These are phyloP conservation scores for Cladobotryum protrusum DNA, from an alignment of 2,329 filamentous ascomycete species.

Conservation along the genomic window DNA sequence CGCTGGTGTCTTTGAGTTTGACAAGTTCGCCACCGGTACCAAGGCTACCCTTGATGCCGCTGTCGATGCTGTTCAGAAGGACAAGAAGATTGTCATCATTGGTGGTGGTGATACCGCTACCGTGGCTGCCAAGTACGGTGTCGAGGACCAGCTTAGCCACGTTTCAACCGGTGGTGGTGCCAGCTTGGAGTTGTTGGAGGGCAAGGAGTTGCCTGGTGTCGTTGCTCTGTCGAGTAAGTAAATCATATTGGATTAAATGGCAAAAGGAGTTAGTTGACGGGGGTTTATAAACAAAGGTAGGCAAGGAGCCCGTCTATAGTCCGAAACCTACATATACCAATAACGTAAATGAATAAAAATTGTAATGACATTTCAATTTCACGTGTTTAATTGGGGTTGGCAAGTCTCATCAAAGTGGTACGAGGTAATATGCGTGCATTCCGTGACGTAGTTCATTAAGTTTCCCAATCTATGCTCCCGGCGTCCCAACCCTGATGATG, in stretches of 20 bases:
- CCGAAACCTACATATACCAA: conserved; percentile 4
- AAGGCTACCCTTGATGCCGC: conserved; percentile 87
- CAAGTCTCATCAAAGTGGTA: no score
- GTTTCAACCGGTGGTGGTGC: conserved; percentile 96
- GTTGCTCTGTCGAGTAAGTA: conserved; percentile 77
- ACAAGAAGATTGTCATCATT: conserved; percentile 95
- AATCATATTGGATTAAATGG: conserved; percentile 20
- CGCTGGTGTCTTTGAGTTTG: conserved; percentile 94
- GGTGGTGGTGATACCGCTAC: conserved; percentile 97
- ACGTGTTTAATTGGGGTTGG: not conserved
- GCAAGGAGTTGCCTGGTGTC: conserved; percentile 95
- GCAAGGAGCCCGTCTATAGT: conserved; percentile 31
- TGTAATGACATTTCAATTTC: not conserved
- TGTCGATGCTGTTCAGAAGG: conserved; percentile 66
- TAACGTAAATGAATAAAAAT: conserved; percentile 2
- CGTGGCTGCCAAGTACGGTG: conserved; percentile 93
- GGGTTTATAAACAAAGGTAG: conserved; percentile 22
- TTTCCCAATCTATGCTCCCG: conserved; percentile 1
- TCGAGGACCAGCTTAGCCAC: conserved; percentile 95
- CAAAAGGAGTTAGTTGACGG: conserved; percentile 23
- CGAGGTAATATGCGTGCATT: not conserved
- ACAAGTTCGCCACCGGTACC: conserved; percentile 87
- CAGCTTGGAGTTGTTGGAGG: conserved; percentile 87
- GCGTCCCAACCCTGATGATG: conserved; percentile 6
- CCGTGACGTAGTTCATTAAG: conserved; percentile 8